Evolutionary conservation across 345 rosid species (phyloP), one percentile per base, ranked within the genome.

Genomic region (Xanthoceras sorbifolium): DNA sequence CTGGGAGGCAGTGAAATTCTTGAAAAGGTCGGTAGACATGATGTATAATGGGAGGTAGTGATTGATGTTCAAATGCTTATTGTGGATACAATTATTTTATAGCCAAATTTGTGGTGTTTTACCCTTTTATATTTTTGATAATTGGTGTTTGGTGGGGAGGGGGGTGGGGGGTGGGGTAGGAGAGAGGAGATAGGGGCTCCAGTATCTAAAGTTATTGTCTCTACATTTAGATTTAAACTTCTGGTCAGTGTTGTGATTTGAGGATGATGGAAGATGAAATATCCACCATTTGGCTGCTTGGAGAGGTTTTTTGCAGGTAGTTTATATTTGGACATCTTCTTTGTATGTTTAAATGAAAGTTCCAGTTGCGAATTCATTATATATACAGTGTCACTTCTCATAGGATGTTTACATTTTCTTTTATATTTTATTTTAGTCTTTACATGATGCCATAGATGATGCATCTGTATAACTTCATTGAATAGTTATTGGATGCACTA

Each of bases 1-100:
- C 55, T 52, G 7, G 63, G 64, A 42, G 52, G n/a, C 46, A n/a
- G 34, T 50, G 64, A 29, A 46, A 20, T 74, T 57, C 67, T 67
- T 80, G 78, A 71, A 64, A 55, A 71, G 79, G 70, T 70, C 42
- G 61, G 82, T 59, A 48, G 63, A 46, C 76, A 29, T 73, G n/a
- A 6, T 73, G 7, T 62, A 31, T 61, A 42, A 42, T 31, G 31
- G 28, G 26, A 29, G 32, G 60, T 46, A 32, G 15, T 64, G 69
- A 48, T 63, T 63, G 44, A 26, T 20, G 28, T 74, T 34, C 15
- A 29, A 63, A 29, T 14, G 31, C 22, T 9, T 46, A 29, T 46
- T 50, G 11, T 26, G 60, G 17, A n/a, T 3, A n/a, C 20, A 3
- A 63, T 44, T 10, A 31, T 38, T 22, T 31, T 74, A 61, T 32